Percentiles rank a stretch among this genome's conserved stretches.
Evolutionary conservation across 2,329 filamentous ascomycete species (phyloP).

Genomic region (Fonsecaea nubica): DNA sequence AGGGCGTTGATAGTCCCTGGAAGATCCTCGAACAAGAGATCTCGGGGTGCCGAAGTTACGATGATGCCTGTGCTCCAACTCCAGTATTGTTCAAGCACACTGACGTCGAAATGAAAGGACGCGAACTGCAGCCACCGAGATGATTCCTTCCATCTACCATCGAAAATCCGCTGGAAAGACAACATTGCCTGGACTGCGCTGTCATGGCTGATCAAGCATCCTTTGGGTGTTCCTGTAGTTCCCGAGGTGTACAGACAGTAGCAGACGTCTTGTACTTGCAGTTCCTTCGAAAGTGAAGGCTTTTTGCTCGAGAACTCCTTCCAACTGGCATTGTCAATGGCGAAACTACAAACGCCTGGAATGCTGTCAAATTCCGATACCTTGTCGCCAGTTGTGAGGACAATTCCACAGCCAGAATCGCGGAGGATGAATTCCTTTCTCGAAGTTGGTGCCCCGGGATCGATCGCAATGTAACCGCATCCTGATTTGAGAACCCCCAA

Average conservation of each 20-base stretch:
- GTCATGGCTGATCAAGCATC: constrained; percentile 85
- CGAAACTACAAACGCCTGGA: constrained; percentile 51
- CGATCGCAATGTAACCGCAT: constrained; percentile 80
- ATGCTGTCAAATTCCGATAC: constrained; percentile 48
- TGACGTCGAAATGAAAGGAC: constrained; percentile 93
- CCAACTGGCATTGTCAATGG: constrained; percentile 53
- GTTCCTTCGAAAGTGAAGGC: constrained; percentile 45
- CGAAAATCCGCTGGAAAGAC: constrained; percentile 80
- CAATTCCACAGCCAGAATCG: constrained; percentile 71
- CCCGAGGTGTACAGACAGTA: constrained; percentile 90
- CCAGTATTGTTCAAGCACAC: constrained; percentile 93
- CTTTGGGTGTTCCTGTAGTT: constrained; percentile 85
- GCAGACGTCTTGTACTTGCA: constrained; percentile 64
- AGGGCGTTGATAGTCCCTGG: constrained; percentile 73
- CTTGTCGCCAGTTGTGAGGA: constrained; percentile 65
- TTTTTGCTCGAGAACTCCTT: constrained; percentile 48
- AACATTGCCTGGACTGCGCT: constrained; percentile 90
- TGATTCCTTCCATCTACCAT: constrained; percentile 71
- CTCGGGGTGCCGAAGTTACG: constrained; percentile 79
- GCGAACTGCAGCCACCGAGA: constrained; percentile 93
- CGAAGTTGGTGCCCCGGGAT: constrained; percentile 72
- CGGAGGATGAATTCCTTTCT: constrained; percentile 78
- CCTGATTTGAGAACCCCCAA: constrained; percentile 82
- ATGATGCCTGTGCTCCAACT: constrained; percentile 91
- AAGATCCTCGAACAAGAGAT: constrained; percentile 85